Evolutionary conservation across 164 flowering plant genomes (phyloP), one percentile per base, ranked within the genome.

Genomic region (Aristolochia fimbriata): DNA sequence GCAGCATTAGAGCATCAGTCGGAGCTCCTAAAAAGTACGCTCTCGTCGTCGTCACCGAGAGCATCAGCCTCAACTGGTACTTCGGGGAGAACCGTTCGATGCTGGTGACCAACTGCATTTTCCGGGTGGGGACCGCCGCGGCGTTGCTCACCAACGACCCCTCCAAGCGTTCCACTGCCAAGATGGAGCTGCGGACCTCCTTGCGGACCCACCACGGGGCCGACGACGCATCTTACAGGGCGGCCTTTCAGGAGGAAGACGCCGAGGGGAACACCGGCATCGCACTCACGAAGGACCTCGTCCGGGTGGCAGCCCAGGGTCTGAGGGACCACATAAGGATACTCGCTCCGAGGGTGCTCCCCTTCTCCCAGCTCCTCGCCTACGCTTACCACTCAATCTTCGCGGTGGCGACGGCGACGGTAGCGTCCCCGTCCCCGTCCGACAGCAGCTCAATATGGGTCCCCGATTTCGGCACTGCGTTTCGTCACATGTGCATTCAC

Each of bases 151-250:
- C 81, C 47, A 84, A 71, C 65, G 81, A 81, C 64, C 68, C 70
- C 17, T 48, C 59, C 15, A 65, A 62, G 13, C 65, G 73, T 31
- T 47, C 64, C 0, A 48, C 15, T 2, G 78, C 86, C 3, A 80
- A 78, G 69, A 66, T 84, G 73, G 73, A 80, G 59, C 72, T 84
- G 30, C 53, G 63, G 12, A 15, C 62, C 67, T 68, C 78, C 16
- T 73, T 82, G 50, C 55, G 86, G 47, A 84, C 83, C 19, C 89
- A 84, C 74, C 80, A 78, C 55, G 89, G 89, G 1, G 75, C 78
- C n/a, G 74, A 81, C 41, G 80, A 80, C 51, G 22, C 57, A 11
- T 59, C 86, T 1, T 82, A 78, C 59, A 21, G n/a, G 3, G 82
- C 85, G 3, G 83, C 81, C 3, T 60, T 80, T 7, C 84, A 78